A percentile compares a stretch with the other conserved stretches of the same genome.
phyloP scores from a whole-genome alignment of 1,139 yeast species.

The Meyerozyma athensensis region DNA sequence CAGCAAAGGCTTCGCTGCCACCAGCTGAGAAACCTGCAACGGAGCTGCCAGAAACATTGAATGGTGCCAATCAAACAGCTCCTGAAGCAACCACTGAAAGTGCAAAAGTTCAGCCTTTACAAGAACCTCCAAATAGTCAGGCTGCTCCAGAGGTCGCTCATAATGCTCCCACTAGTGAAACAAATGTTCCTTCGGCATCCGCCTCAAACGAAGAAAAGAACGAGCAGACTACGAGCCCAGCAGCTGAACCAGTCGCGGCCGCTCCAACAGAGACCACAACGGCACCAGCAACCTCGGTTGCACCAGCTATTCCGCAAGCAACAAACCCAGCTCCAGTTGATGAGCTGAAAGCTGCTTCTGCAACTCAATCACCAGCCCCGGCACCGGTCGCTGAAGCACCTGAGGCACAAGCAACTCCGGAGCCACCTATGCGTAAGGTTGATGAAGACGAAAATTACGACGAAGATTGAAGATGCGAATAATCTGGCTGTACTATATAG shows the following conservation, averaged over 20 bases:
- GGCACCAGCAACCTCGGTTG: slow-evolving; percentile 7
- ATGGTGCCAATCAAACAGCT: slow-evolving; percentile 4
- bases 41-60: slow-evolving; percentile 4
- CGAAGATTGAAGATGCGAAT: slow-evolving; percentile 42
- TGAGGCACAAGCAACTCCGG: slow-evolving; percentile 37
- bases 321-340: slow-evolving; percentile 5
- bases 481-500: slow-evolving; percentile 1
- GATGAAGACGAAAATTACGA: slow-evolving; percentile 85
- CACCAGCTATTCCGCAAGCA: slow-evolving; percentile 5
- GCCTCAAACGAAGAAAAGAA: too few species aligned
- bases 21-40: slow-evolving; percentile 4
- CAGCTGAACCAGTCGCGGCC: slow-evolving; percentile 7
- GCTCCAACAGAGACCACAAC: slow-evolving; percentile 6
- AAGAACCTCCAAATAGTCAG: too few species aligned
- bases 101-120: too few species aligned
- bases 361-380: slow-evolving; percentile 30
- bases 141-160: too few species aligned
- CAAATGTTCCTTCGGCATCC: too few species aligned
- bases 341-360: not conserved
- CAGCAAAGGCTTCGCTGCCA: slow-evolving; percentile 4
- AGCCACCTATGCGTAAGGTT: slow-evolving; percentile 69
- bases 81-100: slow-evolving; percentile 9
- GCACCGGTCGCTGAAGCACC: slow-evolving; percentile 33
- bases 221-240: too few species aligned
- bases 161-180: too few species aligned